phyloP scores from a whole-genome alignment of 345 rosid species.

The Excoecaria agallocha region DNA sequence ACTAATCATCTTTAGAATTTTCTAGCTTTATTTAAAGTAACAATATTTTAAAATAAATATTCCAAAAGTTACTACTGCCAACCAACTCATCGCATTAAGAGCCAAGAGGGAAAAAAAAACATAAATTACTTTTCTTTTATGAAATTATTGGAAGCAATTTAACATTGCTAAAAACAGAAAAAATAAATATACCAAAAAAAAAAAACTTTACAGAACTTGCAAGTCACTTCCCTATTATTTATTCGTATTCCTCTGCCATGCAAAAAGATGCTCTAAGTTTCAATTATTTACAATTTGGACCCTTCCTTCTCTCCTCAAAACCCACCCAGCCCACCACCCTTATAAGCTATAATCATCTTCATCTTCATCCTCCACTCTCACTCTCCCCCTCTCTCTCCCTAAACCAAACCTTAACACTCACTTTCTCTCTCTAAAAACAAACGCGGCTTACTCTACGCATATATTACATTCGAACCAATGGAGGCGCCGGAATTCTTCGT shows the following conservation, averaged over 20 bases:
- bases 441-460: neutral
- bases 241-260: slow-evolving; percentile 15
- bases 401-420: neutral
- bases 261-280: slow-evolving; percentile 19
- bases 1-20: neutral
- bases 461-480: slow-evolving; percentile 23
- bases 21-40: slow-evolving; percentile 27
- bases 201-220: slow-evolving; percentile 29
- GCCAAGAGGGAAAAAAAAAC: neutral
- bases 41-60: slow-evolving; percentile 15
- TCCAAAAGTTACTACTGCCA: slow-evolving; percentile 30
- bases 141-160: neutral
- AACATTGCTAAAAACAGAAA: slow-evolving; percentile 15
- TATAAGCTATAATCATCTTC: slow-evolving; percentile 15
- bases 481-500: slow-evolving; percentile 41
- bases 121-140: neutral
- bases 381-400: neutral
- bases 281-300: slow-evolving; percentile 34
- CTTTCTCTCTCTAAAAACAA: slow-evolving; percentile 14
- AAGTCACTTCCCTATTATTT: slow-evolving; percentile 28
- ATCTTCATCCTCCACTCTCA: slow-evolving; percentile 17
- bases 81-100: slow-evolving; percentile 17
- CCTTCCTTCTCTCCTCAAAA: slow-evolving; percentile 48
- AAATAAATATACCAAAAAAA: neutral
- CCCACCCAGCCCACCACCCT: slow-evolving; percentile 29